A percentile compares a stretch with the other conserved stretches of the same genome.
phyloP scores from a whole-genome alignment of 768 basidiomycete species.

The Dictyophora rubrovolvata region DNA sequence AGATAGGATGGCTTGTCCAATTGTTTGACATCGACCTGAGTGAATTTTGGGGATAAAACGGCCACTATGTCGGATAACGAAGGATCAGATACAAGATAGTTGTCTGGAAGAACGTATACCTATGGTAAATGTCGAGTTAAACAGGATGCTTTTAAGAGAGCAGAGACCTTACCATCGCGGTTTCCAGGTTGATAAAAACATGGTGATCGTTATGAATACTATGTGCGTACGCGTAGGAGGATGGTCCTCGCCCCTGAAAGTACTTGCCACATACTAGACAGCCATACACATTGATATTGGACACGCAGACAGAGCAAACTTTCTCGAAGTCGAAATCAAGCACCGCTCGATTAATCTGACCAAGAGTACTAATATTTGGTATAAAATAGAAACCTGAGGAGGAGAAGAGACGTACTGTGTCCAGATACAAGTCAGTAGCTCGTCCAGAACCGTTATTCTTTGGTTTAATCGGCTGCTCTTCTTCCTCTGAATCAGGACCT shows the following conservation, averaged over 20 bases:
- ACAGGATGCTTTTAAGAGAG: constrained; percentile 8
- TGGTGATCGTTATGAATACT: constrained; percentile 97
- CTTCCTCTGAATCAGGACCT: constrained; percentile 11
- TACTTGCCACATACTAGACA: constrained; percentile 98
- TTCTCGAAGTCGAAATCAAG: constrained; percentile 99
- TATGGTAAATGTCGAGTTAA: constrained; percentile 21
- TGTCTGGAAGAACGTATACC: constrained; percentile 97
- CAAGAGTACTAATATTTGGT: constrained; percentile 4
- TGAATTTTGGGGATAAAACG: constrained; percentile 85
- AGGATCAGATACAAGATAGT: constrained; percentile 92
- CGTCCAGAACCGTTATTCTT: constrained; percentile 15
- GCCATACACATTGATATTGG: constrained; percentile 95
- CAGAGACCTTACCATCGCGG: constrained; percentile 60
- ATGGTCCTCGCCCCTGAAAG: constrained; percentile 92
- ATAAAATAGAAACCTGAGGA: constrained; percentile 5
- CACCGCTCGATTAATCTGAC: constrained; percentile 76
- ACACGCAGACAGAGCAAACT: constrained; percentile 91
- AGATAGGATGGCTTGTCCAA: constrained; percentile 39
- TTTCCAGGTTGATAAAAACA: constrained; percentile 93
- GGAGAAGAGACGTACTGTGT: constrained; percentile 55
- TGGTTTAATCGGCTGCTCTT: constrained; percentile 20
- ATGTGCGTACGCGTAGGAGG: constrained; percentile 92
- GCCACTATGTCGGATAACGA: constrained; percentile 91
- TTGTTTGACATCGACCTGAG: constrained; percentile 33
- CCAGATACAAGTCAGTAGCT: constrained; percentile 83